A percentile compares a stretch with the other conserved stretches of the same genome.
Conservation (phyloP, 164 flowering plant genomes). For the Paratinospora sagittata region DNA sequence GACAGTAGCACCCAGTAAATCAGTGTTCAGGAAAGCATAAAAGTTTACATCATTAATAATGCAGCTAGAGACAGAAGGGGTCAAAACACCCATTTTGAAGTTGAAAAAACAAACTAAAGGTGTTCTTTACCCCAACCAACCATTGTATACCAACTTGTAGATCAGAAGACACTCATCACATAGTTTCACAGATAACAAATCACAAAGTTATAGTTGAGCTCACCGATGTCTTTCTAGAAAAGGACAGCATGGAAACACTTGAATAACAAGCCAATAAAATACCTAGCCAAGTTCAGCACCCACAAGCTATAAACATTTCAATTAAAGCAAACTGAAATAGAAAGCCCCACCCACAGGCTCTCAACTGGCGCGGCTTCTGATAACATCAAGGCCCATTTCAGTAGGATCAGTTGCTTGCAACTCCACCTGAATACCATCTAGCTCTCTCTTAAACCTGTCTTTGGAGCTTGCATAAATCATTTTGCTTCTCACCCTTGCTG, state of each 20-base stretch:
- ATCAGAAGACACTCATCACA: conserved; percentile 23
- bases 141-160: conserved; percentile 33
- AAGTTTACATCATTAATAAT: conserved; percentile 7
- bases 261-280: conserved; percentile 27
- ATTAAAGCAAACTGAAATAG: conserved; percentile 24
- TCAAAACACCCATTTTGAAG: conserved; percentile 19
- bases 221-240: conserved; percentile 22
- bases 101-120: conserved; percentile 21
- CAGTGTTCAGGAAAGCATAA: conserved; percentile 10
- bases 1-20: neutral
- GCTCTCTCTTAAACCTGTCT: conserved; percentile 56
- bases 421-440: conserved; percentile 56
- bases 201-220: conserved; percentile 30
- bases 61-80: conserved; percentile 14
- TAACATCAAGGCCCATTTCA: conserved; percentile 52
- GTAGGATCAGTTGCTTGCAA: conserved; percentile 55
- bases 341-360: conserved; percentile 16
- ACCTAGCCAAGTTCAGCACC: conserved; percentile 35
- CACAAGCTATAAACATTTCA: conserved; percentile 42
- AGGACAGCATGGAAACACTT: conserved; percentile 24
- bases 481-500: conserved; percentile 51
- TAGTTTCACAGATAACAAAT: conserved; percentile 36
- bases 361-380: conserved; percentile 45
- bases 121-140: conserved; percentile 26
- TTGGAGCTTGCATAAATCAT: conserved; percentile 59